These are phyloP conservation scores for Pichia sp. DNA, from an alignment of 1,139 yeast genomes.

Conservation along the genomic window DNA sequence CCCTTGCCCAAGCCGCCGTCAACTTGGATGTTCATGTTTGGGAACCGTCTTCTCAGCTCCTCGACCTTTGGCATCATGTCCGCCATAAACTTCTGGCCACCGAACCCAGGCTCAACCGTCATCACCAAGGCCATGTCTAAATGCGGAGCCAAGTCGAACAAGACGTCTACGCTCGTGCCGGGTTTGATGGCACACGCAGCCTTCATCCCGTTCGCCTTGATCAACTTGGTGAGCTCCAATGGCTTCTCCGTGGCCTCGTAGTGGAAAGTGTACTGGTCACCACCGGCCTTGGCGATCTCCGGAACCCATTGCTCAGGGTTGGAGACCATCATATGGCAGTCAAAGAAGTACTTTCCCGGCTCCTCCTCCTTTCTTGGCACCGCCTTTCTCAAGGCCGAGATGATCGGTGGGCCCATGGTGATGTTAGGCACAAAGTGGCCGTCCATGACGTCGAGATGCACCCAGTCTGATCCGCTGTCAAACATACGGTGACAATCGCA, in stretches of 20 bases:
- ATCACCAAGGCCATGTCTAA: slow-evolving; percentile 91
- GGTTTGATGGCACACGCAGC: slow-evolving; percentile 97
- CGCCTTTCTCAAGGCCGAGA: slow-evolving; percentile 69
- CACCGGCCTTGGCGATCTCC: slow-evolving; percentile 91
- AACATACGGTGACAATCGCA: slow-evolving; percentile 81
- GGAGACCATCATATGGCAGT: slow-evolving; percentile 98
- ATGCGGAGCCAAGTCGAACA: slow-evolving; percentile 58
- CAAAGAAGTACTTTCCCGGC: slow-evolving; percentile 56
- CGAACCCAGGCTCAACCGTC: slow-evolving; percentile 99
- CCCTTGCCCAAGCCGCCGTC: slow-evolving; percentile 94
- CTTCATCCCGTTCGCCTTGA: slow-evolving; percentile 77
- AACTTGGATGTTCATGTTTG: slow-evolving; percentile 83
- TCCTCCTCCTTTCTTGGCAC: slow-evolving; percentile 48
- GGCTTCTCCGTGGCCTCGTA: slow-evolving; percentile 89
- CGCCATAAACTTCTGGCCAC: slow-evolving; percentile 94
- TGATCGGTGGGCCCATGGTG: slow-evolving; percentile 88
- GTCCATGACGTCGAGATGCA: slow-evolving; percentile 97
- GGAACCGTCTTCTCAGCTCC: slow-evolving; percentile 61
- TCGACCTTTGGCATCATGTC: slow-evolving; percentile 96
- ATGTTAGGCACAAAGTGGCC: slow-evolving; percentile 98
- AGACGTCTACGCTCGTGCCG: slow-evolving; percentile 81
- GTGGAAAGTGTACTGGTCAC: slow-evolving; percentile 95
- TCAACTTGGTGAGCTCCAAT: slow-evolving; percentile 63
- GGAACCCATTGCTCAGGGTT: slow-evolving; percentile 95
- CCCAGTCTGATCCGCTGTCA: slow-evolving; percentile 83